Evolutionary conservation across 768 basidiomycete species (phyloP).

Genomic region (Trametes villosa): DNA sequence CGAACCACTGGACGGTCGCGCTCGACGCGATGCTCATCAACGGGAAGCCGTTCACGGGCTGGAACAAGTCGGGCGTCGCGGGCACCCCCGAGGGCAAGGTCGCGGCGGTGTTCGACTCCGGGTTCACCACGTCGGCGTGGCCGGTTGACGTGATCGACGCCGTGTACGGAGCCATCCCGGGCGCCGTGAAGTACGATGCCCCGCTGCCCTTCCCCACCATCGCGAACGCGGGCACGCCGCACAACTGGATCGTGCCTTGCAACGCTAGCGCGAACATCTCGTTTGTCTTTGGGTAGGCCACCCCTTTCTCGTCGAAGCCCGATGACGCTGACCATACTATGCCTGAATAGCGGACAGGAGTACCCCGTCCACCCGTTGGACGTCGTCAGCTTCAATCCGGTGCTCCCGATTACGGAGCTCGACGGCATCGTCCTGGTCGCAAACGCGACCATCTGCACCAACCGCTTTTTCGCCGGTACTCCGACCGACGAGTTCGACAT

Average conservation of each 20-base stretch:
- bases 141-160: constrained; percentile 26
- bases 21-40: constrained; percentile 52
- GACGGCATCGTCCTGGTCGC: constrained; percentile 5
- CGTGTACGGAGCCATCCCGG: constrained; percentile 36
- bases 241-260: constrained; percentile 38
- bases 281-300: constrained; percentile 35
- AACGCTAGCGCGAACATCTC: constrained; percentile 31
- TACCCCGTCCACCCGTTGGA: constrained; percentile 41
- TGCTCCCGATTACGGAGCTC: too few relatives aligned
- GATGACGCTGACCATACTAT: not conserved
- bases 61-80: constrained; percentile 38
- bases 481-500: constrained; percentile 28
- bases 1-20: constrained; percentile 32
- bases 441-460: constrained; percentile 33
- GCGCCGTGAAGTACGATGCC: constrained; percentile 33
- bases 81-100: constrained; percentile 25
- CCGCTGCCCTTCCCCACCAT: not conserved
- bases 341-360: constrained; percentile 43
- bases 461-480: constrained; percentile 48
- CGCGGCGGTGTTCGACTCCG: constrained; percentile 35
- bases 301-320: too few relatives aligned
- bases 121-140: constrained; percentile 32
- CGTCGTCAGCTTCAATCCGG: constrained; percentile 27
- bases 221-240: not conserved
- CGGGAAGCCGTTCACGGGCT: constrained; percentile 47